Conservation (phyloP, 768 basidiomycete species). For the Podaxis pistillaris region DNA sequence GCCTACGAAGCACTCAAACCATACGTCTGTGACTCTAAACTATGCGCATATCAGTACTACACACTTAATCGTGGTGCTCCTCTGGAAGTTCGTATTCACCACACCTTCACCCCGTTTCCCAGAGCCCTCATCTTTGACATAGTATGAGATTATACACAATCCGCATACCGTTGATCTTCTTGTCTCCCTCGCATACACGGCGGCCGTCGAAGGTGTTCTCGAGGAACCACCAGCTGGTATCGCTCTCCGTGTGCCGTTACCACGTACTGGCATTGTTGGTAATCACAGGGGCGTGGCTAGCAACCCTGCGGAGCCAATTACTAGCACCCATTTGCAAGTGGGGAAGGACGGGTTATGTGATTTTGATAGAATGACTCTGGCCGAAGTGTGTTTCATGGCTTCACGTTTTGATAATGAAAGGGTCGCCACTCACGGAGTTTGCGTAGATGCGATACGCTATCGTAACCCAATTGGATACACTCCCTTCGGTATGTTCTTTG, state of each 20-base stretch:
- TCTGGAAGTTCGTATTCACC: constrained; percentile 47
- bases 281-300: background rate
- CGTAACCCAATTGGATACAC: constrained; percentile 37
- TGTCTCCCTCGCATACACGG: constrained; percentile 57
- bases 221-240: constrained; percentile 61
- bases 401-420: background rate
- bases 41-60: constrained; percentile 74
- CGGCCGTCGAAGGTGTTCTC: constrained; percentile 51
- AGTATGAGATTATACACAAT: constrained; percentile 74
- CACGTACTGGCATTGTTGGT: constrained; percentile 21
- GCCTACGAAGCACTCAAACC: constrained; percentile 66
- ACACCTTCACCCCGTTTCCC: constrained; percentile 5
- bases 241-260: constrained; percentile 51
- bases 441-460: constrained; percentile 49
- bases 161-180: constrained; percentile 65
- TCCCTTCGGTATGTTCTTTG: constrained; percentile 44
- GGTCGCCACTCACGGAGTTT: background rate
- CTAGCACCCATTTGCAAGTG: constrained; percentile 9
- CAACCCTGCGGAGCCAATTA: background rate
- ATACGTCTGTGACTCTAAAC: constrained; percentile 64
- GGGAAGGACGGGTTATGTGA: constrained; percentile 44
- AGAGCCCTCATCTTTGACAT: background rate
- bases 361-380: constrained; percentile 44
- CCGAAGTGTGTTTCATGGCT: constrained; percentile 29
- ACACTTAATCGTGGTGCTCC: constrained; percentile 62